Base-by-base conservation (phyloP, 78 protist genomes). In the Carpediemonas membranifera region DNA sequence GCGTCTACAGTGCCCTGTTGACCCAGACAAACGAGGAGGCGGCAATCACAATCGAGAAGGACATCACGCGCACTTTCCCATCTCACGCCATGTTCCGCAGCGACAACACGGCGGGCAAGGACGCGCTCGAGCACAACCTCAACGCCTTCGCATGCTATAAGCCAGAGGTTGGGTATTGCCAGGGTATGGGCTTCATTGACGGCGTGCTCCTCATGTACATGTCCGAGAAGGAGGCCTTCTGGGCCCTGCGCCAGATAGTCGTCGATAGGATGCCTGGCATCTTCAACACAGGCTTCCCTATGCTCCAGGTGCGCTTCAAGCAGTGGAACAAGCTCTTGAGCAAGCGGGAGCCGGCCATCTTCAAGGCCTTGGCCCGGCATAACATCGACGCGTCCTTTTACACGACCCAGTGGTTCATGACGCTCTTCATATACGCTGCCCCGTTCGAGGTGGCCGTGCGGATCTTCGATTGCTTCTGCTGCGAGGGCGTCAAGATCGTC, bases 361-460 rank as follows among this genome's bases (percentile, higher is more conserved):
- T n/a, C n/a, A n/a, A n/a, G n/a, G n/a, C n/a, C n/a, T n/a, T n/a
- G n/a, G n/a, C n/a, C n/a, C n/a, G n/a, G n/a, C n/a, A n/a, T n/a
- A n/a, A n/a, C n/a, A n/a, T 65, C 35, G 24, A 35, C 39, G 27
- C 16, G 31, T 31, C 33, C 52, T 28, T 53, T 21, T 77, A 47
- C 43, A 71, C 81, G 31, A 7, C 81, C 18, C 64, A 65, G 52
- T 77, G 81, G 81, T 77, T 68, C 50, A 1, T 69, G 65, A 64
- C 71, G 31, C 39, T 77, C 19, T 70, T 77, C 18, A 62, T 65
- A 5, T 57, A 77, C 61, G 2, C 1, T 18, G 54, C 59, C 15
- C 77, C 77, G 18, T 60, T 68, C 33, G 47, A 11, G 41, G 53
- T 59, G 25, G 43, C 64, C 39, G 43, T 60, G 2, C 35, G 74